phyloP scores from a whole-genome alignment of 345 rosid species.

The Dimocarpus longan region DNA sequence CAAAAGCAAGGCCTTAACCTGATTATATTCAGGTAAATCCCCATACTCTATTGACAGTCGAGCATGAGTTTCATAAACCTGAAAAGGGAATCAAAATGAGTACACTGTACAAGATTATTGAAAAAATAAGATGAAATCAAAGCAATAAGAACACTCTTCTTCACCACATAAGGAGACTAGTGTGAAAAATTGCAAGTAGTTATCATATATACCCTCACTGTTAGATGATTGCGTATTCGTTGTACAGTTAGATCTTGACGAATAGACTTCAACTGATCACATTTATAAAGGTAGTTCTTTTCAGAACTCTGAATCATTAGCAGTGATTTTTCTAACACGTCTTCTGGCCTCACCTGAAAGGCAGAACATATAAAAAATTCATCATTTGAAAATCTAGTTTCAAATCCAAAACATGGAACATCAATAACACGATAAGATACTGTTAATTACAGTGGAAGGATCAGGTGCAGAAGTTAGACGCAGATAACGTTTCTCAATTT shows the following conservation, averaged over 20 bases:
- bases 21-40: constrained; percentile 94
- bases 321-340: constrained; percentile 88
- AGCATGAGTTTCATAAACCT: constrained; percentile 99
- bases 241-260: constrained; percentile 99
- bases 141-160: background rate
- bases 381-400: background rate
- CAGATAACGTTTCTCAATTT: constrained; percentile 93
- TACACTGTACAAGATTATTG: background rate
- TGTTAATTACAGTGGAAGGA: constrained; percentile 80
- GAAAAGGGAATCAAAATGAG: constrained; percentile 25
- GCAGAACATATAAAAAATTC: constrained; percentile 4
- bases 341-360: constrained; percentile 96
- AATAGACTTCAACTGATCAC: constrained; percentile 97
- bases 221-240: constrained; percentile 78
- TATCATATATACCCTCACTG: constrained; percentile 66
- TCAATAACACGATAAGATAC: constrained; percentile 22
- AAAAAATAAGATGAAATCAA: background rate
- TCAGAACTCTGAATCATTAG: constrained; percentile 79
- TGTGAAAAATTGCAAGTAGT: background rate
- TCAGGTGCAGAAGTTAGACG: constrained; percentile 99
- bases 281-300: constrained; percentile 91
- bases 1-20: constrained; percentile 50
- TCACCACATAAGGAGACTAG: no score
- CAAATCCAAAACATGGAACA: constrained; percentile 14
- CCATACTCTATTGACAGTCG: constrained; percentile 93